Percentiles rank a stretch among this genome's conserved stretches.
Conservation (phyloP, 345 rosid species). For the Moricandia moricandioides region DNA sequence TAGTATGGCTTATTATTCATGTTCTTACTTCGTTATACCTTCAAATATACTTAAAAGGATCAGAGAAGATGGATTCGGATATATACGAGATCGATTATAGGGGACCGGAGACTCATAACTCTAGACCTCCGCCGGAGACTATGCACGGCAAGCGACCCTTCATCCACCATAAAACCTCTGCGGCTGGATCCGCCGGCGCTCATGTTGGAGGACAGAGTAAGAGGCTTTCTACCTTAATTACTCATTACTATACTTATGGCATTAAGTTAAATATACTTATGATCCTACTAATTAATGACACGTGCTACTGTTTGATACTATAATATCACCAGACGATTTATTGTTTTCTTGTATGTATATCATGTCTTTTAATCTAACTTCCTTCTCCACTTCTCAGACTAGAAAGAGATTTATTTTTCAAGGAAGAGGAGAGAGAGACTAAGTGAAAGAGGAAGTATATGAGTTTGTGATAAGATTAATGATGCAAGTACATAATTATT, state of each 20-base stretch:
- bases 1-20: neutral
- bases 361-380: neutral
- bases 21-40: neutral
- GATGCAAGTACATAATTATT: constrained; percentile 18
- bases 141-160: constrained; percentile 32
- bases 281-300: neutral
- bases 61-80: constrained; percentile 14
- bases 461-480: constrained; percentile 9
- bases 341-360: neutral
- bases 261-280: neutral
- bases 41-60: constrained; percentile 5
- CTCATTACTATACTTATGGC: neutral
- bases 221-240: neutral
- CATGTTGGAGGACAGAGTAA: constrained; percentile 33
- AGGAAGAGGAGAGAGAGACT: constrained; percentile 2
- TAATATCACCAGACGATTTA: neutral
- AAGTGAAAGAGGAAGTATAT: constrained; percentile 8
- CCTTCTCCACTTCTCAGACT: constrained; percentile 21
- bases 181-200: constrained; percentile 25
- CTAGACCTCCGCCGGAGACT: constrained; percentile 39
- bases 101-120: constrained; percentile 43
- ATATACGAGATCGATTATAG: constrained; percentile 38
- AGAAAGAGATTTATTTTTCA: neutral
- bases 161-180: constrained; percentile 37
- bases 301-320: neutral